Evolutionary conservation across 345 rosid genomes (phyloP).

Genomic region (Salix arbutifolia): DNA sequence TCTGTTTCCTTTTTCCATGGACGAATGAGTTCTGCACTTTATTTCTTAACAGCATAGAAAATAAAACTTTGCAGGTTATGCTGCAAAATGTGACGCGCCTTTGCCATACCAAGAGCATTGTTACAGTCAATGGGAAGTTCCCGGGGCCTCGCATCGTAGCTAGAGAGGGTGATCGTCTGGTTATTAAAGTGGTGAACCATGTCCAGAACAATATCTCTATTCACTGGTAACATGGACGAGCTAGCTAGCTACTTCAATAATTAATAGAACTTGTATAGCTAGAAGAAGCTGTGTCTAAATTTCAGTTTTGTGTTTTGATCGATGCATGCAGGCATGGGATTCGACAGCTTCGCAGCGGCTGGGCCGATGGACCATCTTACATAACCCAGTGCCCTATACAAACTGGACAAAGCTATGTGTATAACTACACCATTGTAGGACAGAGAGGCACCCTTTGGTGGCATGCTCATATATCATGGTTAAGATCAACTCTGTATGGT

Average conservation of each 20-base stretch:
- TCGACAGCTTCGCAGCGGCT: conserved; percentile 13
- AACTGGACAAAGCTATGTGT: conserved; percentile 18
- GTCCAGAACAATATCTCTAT: conserved; percentile 21
- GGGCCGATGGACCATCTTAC: conserved; percentile 18
- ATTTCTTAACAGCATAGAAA: not conserved
- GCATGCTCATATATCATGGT: conserved; percentile 19
- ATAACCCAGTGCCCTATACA: conserved; percentile 17
- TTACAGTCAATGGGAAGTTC: conserved; percentile 14
- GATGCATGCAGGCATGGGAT: conserved; percentile 17
- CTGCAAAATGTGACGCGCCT: conserved; percentile 18
- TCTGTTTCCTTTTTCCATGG: not conserved
- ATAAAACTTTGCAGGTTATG: not conserved
- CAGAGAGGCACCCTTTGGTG: conserved; percentile 22
- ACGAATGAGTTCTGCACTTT: not conserved
- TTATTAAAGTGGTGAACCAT: conserved; percentile 19
- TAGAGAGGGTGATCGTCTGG: conserved; percentile 18
- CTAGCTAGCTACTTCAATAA: not conserved
- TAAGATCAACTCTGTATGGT: conserved; percentile 10
- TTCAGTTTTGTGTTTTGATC: not conserved
- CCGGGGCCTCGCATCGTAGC: conserved; percentile 27
- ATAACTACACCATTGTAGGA: conserved; percentile 13
- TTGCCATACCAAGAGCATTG: conserved; percentile 15
- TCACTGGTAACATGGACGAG: conserved; percentile 6
- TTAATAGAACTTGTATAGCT: not conserved
- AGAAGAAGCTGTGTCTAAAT: not conserved